Evolutionary conservation across 176 grass and related monocot genomes (phyloP).

Genomic region (Bonia amplexicaulis): DNA sequence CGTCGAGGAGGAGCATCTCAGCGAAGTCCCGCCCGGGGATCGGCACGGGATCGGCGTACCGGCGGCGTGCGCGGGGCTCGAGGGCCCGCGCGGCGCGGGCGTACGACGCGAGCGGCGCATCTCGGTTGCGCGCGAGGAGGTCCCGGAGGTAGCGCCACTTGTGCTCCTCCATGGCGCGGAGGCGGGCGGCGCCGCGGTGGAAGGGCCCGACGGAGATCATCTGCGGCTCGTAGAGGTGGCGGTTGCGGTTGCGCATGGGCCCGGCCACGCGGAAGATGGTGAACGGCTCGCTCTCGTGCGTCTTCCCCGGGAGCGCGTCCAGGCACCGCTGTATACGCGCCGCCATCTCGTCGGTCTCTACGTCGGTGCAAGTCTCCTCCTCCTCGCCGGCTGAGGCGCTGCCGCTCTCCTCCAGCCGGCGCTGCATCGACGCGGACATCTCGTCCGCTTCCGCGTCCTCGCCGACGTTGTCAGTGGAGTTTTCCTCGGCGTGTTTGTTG

Average conservation of each 20-base stretch:
- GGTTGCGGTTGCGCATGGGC: constrained; percentile 41
- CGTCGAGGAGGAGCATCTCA: constrained; percentile 58
- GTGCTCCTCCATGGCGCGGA: constrained; percentile 54
- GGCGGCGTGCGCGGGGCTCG: constrained; percentile 24
- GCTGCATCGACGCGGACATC: not conserved
- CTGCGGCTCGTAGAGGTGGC: constrained; percentile 46
- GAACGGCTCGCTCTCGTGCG: constrained; percentile 43
- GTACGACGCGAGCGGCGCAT: constrained; percentile 10
- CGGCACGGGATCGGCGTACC: constrained; percentile 31
- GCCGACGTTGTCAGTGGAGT: not conserved
- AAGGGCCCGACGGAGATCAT: constrained; percentile 43
- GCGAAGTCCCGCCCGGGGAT: constrained; percentile 32
- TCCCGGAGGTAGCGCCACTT: constrained; percentile 50
- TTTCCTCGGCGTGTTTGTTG: not conserved
- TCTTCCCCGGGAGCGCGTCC: constrained; percentile 21
- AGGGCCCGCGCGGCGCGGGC: constrained; percentile 20
- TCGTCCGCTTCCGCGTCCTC: not conserved
- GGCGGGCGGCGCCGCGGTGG: constrained; percentile 36
- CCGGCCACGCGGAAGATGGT: constrained; percentile 51
- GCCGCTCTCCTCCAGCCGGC: not conserved
- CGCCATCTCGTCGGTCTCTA: constrained; percentile 30
- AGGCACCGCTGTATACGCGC: constrained; percentile 9
- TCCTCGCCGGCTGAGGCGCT: not conserved
- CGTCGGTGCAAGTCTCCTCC: not conserved
- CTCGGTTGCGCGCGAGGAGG: constrained; percentile 28